phyloP scores from a whole-genome alignment of 163 green algal genomes.

The Scenedesmus sp. region DNA sequence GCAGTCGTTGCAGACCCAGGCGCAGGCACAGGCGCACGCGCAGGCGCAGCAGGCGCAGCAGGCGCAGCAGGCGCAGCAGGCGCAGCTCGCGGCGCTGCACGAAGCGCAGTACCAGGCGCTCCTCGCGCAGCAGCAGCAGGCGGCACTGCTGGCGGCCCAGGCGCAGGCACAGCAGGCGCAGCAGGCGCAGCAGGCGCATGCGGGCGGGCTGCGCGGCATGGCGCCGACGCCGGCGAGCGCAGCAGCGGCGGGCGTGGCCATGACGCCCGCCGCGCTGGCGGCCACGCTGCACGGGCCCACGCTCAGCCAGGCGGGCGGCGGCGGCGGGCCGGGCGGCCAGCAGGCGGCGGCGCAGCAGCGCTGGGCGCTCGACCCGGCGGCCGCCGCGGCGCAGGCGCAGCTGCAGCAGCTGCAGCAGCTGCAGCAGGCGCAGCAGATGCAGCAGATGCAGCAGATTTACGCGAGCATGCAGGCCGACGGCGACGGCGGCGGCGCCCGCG shows the following conservation, averaged over 20 bases:
- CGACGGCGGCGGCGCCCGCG: neutral
- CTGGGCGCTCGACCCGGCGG: no score
- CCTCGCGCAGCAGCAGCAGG: slow-evolving; percentile 21
- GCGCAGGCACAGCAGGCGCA: neutral
- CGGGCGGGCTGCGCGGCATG: neutral
- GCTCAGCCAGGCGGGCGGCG: no score
- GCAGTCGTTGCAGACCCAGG: neutral
- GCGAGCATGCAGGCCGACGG: no score
- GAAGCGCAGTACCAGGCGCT: neutral
- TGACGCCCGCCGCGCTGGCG: no score
- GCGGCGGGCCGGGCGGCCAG: no score
- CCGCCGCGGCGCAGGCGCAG: neutral
- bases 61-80: neutral
- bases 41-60: slow-evolving; percentile 14
- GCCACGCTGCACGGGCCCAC: no score
- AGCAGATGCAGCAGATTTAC: slow-evolving; percentile 1
- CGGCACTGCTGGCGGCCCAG: neutral
- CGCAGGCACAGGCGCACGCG: neutral
- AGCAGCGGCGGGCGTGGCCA: no score
- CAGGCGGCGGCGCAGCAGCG: no score
- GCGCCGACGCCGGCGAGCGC: no score
- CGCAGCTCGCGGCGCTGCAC: neutral
- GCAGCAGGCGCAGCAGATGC: slow-evolving; percentile 18
- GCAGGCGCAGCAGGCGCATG: neutral
- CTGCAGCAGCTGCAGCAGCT: slow-evolving; percentile 16